Conservation (phyloP, 2,329 filamentous ascomycete species). For the Coniochaeta pulveracea region DNA sequence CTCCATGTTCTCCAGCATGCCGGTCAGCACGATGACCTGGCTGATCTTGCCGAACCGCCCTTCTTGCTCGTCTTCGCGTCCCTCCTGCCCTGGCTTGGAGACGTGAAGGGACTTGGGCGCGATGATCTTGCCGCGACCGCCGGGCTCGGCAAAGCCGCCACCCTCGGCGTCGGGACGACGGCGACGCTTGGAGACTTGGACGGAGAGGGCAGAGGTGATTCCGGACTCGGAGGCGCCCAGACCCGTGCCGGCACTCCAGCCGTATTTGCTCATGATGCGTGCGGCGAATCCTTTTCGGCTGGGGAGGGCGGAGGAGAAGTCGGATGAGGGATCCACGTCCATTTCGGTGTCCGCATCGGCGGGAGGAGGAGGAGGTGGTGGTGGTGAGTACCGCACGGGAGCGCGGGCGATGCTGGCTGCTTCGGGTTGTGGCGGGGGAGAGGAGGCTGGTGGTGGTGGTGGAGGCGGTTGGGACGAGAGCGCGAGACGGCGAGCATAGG, state of each 20-base stretch:
- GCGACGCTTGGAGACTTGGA: slow-evolving; percentile 77
- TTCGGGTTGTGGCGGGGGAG: slow-evolving; percentile 18
- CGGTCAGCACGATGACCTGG: slow-evolving; percentile 68
- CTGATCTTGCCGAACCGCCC: slow-evolving; percentile 57
- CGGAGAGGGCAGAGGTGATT: slow-evolving; percentile 72
- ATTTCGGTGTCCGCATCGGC: slow-evolving; percentile 46
- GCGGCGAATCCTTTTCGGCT: slow-evolving; percentile 79
- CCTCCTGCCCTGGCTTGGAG: background rate
- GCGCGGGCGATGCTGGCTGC: slow-evolving; percentile 18
- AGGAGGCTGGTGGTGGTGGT: slow-evolving; percentile 20
- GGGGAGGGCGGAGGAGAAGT: slow-evolving; percentile 28
- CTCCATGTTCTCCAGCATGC: slow-evolving; percentile 77
- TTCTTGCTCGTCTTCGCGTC: slow-evolving; percentile 5
- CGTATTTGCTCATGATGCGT: slow-evolving; percentile 85
- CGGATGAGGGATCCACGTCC: slow-evolving; percentile 27
- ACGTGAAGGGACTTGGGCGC: slow-evolving; percentile 27
- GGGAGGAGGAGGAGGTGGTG: slow-evolving; percentile 23
- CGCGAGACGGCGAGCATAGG: slow-evolving; percentile 51
- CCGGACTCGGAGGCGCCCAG: slow-evolving; percentile 74
- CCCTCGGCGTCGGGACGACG: slow-evolving; percentile 69
- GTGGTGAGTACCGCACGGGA: slow-evolving; percentile 18
- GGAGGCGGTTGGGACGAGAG: slow-evolving; percentile 33
- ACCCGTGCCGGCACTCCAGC: slow-evolving; percentile 80
- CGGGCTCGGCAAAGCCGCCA: slow-evolving; percentile 62
- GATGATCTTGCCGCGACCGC: slow-evolving; percentile 66